These are phyloP conservation scores for Cicer judaicum DNA, from an alignment of 306 rosid genomes.

Conservation along the genomic window DNA sequence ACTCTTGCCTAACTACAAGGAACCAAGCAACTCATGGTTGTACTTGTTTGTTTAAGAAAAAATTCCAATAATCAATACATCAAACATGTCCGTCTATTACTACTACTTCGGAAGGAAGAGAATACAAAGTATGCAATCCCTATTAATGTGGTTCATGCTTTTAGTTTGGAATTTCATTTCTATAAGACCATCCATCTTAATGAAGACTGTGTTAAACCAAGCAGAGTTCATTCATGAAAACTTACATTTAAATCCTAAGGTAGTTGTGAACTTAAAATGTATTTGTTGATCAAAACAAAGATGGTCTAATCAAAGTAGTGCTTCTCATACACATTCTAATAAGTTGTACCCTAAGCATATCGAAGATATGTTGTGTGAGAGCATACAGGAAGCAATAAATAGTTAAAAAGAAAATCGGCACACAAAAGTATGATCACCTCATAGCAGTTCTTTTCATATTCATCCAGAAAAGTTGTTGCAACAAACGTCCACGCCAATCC, in stretches of 20 bases:
- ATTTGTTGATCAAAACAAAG: neutral
- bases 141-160: neutral
- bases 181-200: neutral
- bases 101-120: neutral
- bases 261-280: neutral
- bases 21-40: constrained; percentile 20
- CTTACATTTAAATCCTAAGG: neutral
- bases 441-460: constrained; percentile 63
- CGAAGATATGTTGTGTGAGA: constrained; percentile 8
- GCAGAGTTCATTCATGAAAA: constrained; percentile 2
- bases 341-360: constrained; percentile 43
- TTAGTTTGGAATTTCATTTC: constrained; percentile 7
- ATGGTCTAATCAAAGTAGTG: constrained; percentile 24
- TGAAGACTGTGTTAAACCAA: constrained; percentile 14
- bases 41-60: neutral
- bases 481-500: constrained; percentile 82
- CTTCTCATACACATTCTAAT: constrained; percentile 55
- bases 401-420: constrained; percentile 1
- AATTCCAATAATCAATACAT: neutral
- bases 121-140: constrained; percentile 1
- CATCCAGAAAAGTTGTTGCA: constrained; percentile 77
- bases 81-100: neutral
- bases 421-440: constrained; percentile 62
- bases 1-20: constrained; percentile 17
- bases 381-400: constrained; percentile 21